These are phyloP conservation scores for Akanthomyces lecanii DNA, from an alignment of 2,329 filamentous ascomycete genomes.

Conservation along the genomic window DNA sequence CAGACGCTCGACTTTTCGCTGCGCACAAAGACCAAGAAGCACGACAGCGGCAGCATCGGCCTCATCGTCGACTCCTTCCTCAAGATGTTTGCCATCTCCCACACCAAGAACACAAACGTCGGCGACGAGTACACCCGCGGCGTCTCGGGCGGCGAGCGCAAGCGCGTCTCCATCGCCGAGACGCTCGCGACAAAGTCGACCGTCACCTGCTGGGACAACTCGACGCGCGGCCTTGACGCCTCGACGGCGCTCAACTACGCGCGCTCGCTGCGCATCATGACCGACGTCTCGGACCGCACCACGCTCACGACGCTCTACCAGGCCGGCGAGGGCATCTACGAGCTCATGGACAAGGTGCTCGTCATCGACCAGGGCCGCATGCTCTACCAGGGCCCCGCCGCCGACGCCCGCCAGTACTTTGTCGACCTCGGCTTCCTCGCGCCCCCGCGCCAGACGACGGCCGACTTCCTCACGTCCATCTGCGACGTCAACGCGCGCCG, in stretches of 20 bases:
- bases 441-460: conserved; percentile 66
- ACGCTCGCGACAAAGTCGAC: conserved; percentile 69
- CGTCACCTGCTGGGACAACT: conserved; percentile 77
- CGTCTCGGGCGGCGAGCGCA: conserved; percentile 75
- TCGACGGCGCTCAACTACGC: conserved; percentile 76
- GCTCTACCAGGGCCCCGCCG: conserved; percentile 64
- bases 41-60: conserved; percentile 58
- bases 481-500: conserved; percentile 67
- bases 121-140: conserved; percentile 70
- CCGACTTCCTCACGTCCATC: conserved; percentile 74
- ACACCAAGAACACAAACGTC: conserved; percentile 70
- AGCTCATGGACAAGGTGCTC: conserved; percentile 71
- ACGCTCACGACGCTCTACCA: conserved; percentile 42
- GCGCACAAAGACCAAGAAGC: conserved; percentile 69
- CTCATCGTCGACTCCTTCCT: conserved; percentile 66
- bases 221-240: conserved; percentile 73
- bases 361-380: conserved; percentile 67
- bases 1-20: conserved; percentile 73
- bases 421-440: conserved; percentile 67
- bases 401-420: conserved; percentile 65
- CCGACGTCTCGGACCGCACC: conserved; percentile 64
- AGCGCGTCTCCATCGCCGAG: conserved; percentile 75
- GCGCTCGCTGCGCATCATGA: conserved; percentile 66
- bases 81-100: conserved; percentile 74
- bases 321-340: conserved; percentile 41